Base-by-base conservation (phyloP, 768 basidiomycete species). In the Strobilomyces dryophilus region DNA sequence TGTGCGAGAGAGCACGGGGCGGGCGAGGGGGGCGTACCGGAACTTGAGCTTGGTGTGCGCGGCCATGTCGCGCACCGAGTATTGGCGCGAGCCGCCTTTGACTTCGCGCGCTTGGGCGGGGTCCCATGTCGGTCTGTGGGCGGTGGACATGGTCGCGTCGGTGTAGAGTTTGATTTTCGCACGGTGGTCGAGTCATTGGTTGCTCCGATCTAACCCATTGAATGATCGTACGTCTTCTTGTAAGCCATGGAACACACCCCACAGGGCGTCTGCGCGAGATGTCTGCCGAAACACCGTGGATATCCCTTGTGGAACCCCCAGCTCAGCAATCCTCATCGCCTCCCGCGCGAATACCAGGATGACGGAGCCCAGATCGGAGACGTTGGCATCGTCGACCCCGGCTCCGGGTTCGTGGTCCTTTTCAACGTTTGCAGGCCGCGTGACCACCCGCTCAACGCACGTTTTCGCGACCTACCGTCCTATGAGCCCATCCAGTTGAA, bases 31-130 rank as follows among this genome's bases (percentile, higher is more conserved):
- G 21, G 66, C 80, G 51, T 54, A 90, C 85, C 95, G 85, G 74
- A 99, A 99, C 76, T 99, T 99, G 61, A 99, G 87, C 72, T 97
- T 95, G 2, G 95, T 99, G 69, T 98, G 90, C 3, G 92, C 79
- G 7, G 95, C 92, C 82, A 98, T 89, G 68, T 97, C 93, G 56
- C 90, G 83, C 65, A 91, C 87, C 5, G 93, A 95, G 74, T 86
- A 93, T 66, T 95, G 92, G 53, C 92, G 83, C 47, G 93, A 94
- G 53, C 92, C 92, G 4, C 89, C 89, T 68, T 91, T 92, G 37
- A 18, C 37, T 72, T 97, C 92, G 62, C 84, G 83, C 32, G 91
- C 95, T 71, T 95, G 91, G 0, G 95, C 94, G 2, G 95, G 95
- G 60, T 95, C 91, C 95, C 95, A 98, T 82, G 92, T 95, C 62